Evolutionary conservation across 495 filamentous ascomycete species (phyloP).

Genomic region (Diplogelasinospora grovesii): DNA sequence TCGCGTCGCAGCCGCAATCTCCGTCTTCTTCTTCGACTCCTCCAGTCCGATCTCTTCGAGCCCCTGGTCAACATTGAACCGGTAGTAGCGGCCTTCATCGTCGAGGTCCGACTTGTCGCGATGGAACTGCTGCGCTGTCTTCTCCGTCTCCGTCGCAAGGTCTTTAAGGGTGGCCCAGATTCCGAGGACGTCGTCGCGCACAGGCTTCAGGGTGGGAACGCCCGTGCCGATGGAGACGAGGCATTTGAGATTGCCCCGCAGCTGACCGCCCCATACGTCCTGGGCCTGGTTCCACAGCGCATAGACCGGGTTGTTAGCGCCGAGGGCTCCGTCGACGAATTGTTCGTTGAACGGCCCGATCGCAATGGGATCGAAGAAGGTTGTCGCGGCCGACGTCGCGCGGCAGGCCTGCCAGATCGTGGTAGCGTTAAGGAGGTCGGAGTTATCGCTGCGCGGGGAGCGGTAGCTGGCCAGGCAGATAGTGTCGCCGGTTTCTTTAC

Average conservation of each 20-base stretch:
- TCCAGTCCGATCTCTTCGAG: constrained; percentile 38
- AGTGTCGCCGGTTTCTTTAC: constrained; percentile 28
- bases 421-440: constrained; percentile 11
- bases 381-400: constrained; percentile 33
- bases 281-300: constrained; percentile 39
- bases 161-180: constrained; percentile 22
- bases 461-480: constrained; percentile 37
- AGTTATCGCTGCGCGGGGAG: constrained; percentile 22
- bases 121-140: constrained; percentile 31
- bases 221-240: constrained; percentile 45
- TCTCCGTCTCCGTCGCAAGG: constrained; percentile 37
- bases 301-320: constrained; percentile 43
- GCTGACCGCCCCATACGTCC: constrained; percentile 22
- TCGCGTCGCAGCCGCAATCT: constrained; percentile 33
- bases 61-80: constrained; percentile 41
- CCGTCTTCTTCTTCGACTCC: constrained; percentile 30
- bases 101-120: constrained; percentile 31
- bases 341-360: constrained; percentile 25
- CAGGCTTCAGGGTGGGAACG: constrained; percentile 26
- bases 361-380: constrained; percentile 40
- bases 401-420: constrained; percentile 41
- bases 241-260: constrained; percentile 32
- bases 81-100: constrained; percentile 31
- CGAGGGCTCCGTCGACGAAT: constrained; percentile 28
- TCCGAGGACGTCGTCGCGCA: constrained; percentile 21